Evolutionary conservation across 1,284 basidiomycete genomes (phyloP).

Genomic region (Sporisorium exsertum): DNA sequence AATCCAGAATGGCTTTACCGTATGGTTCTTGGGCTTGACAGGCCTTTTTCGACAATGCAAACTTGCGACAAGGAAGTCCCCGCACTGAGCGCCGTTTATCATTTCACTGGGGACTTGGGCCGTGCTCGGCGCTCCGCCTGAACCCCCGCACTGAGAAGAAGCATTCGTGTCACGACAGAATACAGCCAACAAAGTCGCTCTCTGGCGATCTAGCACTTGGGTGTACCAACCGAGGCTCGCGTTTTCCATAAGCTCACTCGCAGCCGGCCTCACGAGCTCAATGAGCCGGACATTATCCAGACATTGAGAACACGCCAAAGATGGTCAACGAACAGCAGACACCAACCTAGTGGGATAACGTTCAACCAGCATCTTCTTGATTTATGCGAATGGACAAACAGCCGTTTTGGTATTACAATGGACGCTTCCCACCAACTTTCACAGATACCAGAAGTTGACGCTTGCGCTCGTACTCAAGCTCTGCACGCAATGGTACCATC

Average conservation of each 20-base stretch:
- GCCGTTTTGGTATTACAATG: not conserved
- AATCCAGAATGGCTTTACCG: not conserved
- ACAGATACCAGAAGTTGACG: conserved; percentile 55
- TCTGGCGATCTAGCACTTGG: too few relatives aligned
- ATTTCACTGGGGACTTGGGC: too few relatives aligned
- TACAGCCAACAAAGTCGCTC: too few relatives aligned
- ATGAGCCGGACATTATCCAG: not conserved
- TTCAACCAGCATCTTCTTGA: too few relatives aligned
- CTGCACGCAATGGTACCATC: conserved; percentile 55
- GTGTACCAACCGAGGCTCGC: too few relatives aligned
- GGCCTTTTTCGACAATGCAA: not conserved
- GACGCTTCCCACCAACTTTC: not conserved
- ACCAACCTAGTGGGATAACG: too few relatives aligned
- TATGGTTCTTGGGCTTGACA: too few relatives aligned
- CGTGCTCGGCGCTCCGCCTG: too few relatives aligned
- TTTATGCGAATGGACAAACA: not conserved
- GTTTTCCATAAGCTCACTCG: too few relatives aligned
- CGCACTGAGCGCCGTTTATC: not conserved
- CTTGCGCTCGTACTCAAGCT: conserved; percentile 50
- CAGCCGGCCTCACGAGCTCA: not conserved
- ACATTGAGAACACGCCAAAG: not conserved
- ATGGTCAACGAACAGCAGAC: not conserved
- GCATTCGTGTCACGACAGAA: too few relatives aligned
- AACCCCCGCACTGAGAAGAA: too few relatives aligned
- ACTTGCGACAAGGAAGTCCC: not conserved